Evolutionary conservation across 345 rosid genomes (phyloP).

Genomic region (Eucalyptus sp.): DNA sequence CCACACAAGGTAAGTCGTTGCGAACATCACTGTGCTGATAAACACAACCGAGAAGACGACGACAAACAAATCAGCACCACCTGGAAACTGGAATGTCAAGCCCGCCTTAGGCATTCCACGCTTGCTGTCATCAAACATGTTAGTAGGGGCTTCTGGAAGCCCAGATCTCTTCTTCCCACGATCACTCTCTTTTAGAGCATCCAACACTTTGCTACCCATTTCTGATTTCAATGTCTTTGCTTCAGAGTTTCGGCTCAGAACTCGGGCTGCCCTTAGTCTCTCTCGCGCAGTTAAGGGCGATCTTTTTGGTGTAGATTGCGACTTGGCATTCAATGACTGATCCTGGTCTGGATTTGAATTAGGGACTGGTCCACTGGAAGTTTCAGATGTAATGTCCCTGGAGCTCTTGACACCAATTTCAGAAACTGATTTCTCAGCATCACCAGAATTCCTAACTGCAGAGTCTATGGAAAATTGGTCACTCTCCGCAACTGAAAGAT

Average conservation of each 20-base stretch:
- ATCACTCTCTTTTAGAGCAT: constrained; percentile 66
- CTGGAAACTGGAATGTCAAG: constrained; percentile 68
- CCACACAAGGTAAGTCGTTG: constrained; percentile 82
- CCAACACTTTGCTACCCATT: constrained; percentile 66
- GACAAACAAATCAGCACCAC: constrained; percentile 57
- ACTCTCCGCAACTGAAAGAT: constrained; percentile 29
- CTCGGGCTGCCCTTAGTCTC: constrained; percentile 83
- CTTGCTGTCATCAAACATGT: constrained; percentile 80
- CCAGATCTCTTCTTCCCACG: constrained; percentile 61
- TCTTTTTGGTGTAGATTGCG: constrained; percentile 15
- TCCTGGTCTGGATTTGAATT: constrained; percentile 6
- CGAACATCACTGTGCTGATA: constrained; percentile 83
- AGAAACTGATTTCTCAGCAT: background rate
- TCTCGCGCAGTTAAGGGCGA: constrained; percentile 71
- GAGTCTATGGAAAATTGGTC: constrained; percentile 13
- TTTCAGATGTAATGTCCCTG: constrained; percentile 5
- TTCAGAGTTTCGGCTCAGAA: constrained; percentile 50
- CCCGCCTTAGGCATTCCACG: constrained; percentile 77
- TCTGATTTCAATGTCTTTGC: constrained; percentile 39
- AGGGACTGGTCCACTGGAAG: constrained; percentile 21
- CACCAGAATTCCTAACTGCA: constrained; percentile 4
- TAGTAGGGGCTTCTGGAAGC: constrained; percentile 81
- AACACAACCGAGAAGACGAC: constrained; percentile 61
- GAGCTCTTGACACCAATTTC: constrained; percentile 1
- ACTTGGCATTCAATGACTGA: background rate